Evolutionary conservation across 2,329 filamentous ascomycete genomes (phyloP).

Genomic region (Epicoccum nigrum): DNA sequence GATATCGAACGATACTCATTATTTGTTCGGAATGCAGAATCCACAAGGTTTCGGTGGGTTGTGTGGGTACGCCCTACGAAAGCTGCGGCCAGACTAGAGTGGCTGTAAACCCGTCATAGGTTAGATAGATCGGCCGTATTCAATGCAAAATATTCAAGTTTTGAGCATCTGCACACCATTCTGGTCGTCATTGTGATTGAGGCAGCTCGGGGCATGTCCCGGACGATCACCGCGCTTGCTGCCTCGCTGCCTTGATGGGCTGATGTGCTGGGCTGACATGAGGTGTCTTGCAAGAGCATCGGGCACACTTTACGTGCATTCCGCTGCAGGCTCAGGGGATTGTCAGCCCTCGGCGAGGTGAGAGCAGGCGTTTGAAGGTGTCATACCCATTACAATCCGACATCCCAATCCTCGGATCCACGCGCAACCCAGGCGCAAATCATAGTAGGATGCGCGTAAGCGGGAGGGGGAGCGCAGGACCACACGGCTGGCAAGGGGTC

Average conservation of each 20-base stretch:
- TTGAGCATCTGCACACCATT: background rate
- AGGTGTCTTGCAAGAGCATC: conserved; percentile 3
- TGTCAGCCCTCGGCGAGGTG: conserved; percentile 26
- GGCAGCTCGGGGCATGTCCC: conserved; percentile 10
- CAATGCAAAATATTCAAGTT: conserved; percentile 4
- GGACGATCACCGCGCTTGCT: conserved; percentile 26
- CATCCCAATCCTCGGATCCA: conserved; percentile 37
- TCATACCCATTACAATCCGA: conserved; percentile 40
- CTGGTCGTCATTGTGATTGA: conserved; percentile 8
- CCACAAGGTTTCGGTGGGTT: too few relatives aligned
- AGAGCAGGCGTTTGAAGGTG: conserved; percentile 32
- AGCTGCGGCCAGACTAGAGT: background rate
- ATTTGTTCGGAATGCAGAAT: background rate
- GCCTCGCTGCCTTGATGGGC: conserved; percentile 3
- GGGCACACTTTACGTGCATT: conserved; percentile 5
- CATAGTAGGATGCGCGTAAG: conserved; percentile 33
- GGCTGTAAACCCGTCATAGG: conserved; percentile 3
- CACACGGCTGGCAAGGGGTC: conserved; percentile 21
- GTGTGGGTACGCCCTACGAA: conserved; percentile 5
- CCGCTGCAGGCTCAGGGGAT: conserved; percentile 17
- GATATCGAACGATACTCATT: background rate
- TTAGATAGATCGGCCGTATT: conserved; percentile 9
- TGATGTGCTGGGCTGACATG: conserved; percentile 1
- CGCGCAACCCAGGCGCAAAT: conserved; percentile 38
- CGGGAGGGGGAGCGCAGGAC: conserved; percentile 18